phyloP scores from a whole-genome alignment of 306 rosid genomes.

The Sophora flavescens region DNA sequence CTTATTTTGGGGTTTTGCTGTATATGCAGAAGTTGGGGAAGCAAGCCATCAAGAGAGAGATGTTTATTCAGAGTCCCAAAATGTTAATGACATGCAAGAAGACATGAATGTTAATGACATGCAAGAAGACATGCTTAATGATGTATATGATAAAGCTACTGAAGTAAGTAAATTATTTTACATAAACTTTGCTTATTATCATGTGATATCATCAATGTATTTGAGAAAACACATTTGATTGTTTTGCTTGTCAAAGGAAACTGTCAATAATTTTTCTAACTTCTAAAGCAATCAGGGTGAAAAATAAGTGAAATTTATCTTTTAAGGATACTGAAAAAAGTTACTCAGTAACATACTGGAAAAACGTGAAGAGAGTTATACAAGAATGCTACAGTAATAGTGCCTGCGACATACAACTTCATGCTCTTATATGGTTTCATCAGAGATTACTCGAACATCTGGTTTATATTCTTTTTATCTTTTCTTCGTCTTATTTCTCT shows the following conservation, averaged over 20 bases:
- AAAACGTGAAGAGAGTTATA: background rate
- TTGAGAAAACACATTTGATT: conserved; percentile 22
- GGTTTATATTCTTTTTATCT: conserved; percentile 19
- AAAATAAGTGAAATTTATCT: conserved; percentile 5
- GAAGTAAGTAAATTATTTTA: conserved; percentile 63
- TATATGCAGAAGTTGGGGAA: conserved; percentile 59
- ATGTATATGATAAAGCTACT: conserved; percentile 60
- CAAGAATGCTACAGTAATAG: background rate
- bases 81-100: conserved; percentile 54
- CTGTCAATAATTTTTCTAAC: conserved; percentile 8
- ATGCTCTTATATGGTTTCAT: conserved; percentile 29
- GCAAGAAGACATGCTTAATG: conserved; percentile 69
- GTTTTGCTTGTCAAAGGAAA: conserved; percentile 18
- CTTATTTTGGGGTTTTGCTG: conserved; percentile 26
- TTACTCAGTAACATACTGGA: background rate
- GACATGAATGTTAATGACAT: conserved; percentile 6
- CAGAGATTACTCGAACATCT: background rate
- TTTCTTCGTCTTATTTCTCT: background rate
- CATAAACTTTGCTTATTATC: conserved; percentile 23
- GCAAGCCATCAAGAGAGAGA: conserved; percentile 51
- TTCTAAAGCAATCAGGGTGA: conserved; percentile 23
- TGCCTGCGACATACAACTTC: background rate
- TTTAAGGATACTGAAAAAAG: background rate
- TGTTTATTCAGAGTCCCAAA: conserved; percentile 55
- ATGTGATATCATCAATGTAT: conserved; percentile 8